These are phyloP conservation scores for Bruguiera gymnorhiza DNA, from an alignment of 345 rosid genomes.

Conservation along the genomic window DNA sequence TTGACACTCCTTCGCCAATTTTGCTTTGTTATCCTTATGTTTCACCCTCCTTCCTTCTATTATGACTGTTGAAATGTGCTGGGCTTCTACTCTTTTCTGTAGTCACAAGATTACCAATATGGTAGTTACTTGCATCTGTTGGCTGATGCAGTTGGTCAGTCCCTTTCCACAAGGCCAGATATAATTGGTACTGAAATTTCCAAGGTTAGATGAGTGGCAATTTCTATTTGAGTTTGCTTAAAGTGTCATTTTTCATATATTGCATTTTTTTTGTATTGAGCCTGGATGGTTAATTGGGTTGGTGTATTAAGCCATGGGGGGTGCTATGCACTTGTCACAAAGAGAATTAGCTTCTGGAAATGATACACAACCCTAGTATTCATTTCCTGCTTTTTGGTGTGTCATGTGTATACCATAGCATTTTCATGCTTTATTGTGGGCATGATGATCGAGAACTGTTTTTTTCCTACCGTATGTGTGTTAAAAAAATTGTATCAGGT, in stretches of 20 bases:
- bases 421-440: neutral
- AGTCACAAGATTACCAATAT: conserved; percentile 34
- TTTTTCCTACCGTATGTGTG: too few relatives aligned
- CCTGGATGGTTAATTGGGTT: too few relatives aligned
- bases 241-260: too few relatives aligned
- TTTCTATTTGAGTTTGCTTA: neutral
- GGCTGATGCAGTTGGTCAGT: conserved; percentile 89
- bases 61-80: conserved; percentile 15
- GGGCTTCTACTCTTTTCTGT: conserved; percentile 32
- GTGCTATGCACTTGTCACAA: neutral
- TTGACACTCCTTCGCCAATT: conserved; percentile 4
- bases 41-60: too few relatives aligned
- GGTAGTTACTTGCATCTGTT: conserved; percentile 46
- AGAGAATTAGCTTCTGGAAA: neutral
- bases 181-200: conserved; percentile 80
- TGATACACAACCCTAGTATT: neutral
- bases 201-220: conserved; percentile 54
- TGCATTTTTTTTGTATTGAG: too few relatives aligned
- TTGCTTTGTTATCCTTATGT: neutral
- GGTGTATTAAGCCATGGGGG: neutral
- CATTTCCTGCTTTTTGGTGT: neutral
- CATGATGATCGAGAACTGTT: neutral
- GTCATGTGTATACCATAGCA: neutral
- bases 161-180: conserved; percentile 97
- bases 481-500: too few relatives aligned